Evolutionary conservation across 2,329 filamentous ascomycete genomes (phyloP), one percentile per base, ranked within the genome.

Genomic region (Albophoma yamanashiensis): DNA sequence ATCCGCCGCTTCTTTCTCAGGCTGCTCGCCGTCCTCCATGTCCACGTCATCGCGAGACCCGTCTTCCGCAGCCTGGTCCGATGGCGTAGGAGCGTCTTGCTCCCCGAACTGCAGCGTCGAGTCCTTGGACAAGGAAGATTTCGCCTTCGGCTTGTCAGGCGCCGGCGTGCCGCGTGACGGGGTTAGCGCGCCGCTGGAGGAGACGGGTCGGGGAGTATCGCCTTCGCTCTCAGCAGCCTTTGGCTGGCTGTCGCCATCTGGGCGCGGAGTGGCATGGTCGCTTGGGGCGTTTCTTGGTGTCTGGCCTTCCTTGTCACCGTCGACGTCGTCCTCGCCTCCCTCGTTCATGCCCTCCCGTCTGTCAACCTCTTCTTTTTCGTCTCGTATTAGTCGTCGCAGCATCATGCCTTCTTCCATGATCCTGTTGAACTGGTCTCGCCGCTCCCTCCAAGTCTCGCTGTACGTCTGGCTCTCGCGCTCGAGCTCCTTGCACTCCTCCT

Each of bases 341-440:
- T 85, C 86, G 60, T 85, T 83, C 85, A 91, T 91, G 38, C 91
- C 91, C 73, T 95, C 91, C 59, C 91, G 83, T 50, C 91, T 81
- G 74, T 96, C 92, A 0, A 94, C 90, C 74, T 96, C 92, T 72
- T 96, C 92, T 76, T 96, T 96, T 79, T 97, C 93, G 69, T 96
- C 92, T 62, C 92, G 86, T 69, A 97, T 96, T 71, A 95, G 81
- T 56, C 90, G 82, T 61, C 92, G 80, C 72, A 97, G 81, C 64
- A 90, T 82, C 83, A 89, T 89, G n/a, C 91, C 91, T 76, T 97
- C 93, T 62, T 92, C 89, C 70, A 96, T 89, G 68, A 97, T 92
- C 60, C 85, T 83, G 61, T 88, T 89, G 73, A 97, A 96, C 74
- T 96, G 91, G 66, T 91, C 89, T 63, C 89, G 80, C 45, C 93